These are phyloP conservation scores for Pyrenophora tritici-repentis DNA, from an alignment of 2,329 filamentous ascomycete genomes.

Conservation along the genomic window DNA sequence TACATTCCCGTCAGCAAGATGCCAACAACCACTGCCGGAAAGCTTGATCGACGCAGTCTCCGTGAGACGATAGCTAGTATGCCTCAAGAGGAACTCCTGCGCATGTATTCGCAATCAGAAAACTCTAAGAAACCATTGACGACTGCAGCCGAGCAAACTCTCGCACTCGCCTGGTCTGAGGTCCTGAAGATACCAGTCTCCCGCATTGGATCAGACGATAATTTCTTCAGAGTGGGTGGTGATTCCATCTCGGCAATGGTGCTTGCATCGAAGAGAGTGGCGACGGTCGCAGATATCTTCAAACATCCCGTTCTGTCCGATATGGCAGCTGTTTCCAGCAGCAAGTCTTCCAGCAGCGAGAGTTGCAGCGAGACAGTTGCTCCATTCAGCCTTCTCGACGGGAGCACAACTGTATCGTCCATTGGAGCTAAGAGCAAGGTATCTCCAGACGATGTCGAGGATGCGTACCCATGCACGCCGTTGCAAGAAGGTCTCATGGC, in stretches of 20 bases:
- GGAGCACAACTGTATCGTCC: neutral
- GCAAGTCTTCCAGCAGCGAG: neutral
- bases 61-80: neutral
- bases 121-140: neutral
- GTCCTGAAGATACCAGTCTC: slow-evolving; percentile 18
- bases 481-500: slow-evolving; percentile 18
- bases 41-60: slow-evolving; percentile 7
- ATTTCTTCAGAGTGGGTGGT: slow-evolving; percentile 16
- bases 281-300: neutral
- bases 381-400: neutral
- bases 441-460: slow-evolving; percentile 15
- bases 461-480: slow-evolving; percentile 13
- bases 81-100: slow-evolving; percentile 13
- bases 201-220: slow-evolving; percentile 21
- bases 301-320: neutral
- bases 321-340: neutral
- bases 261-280: neutral
- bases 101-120: slow-evolving; percentile 10
- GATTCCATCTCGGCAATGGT: slow-evolving; percentile 14
- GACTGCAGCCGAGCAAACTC: slow-evolving; percentile 6
- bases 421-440: neutral
- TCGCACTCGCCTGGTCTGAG: slow-evolving; percentile 20
- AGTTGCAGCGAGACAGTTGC: neutral
- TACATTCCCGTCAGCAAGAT: slow-evolving; percentile 16
- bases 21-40: slow-evolving; percentile 21